These are phyloP conservation scores for Azolla pinnata DNA, from an alignment of 75 land plant species.

Conservation along the genomic window DNA sequence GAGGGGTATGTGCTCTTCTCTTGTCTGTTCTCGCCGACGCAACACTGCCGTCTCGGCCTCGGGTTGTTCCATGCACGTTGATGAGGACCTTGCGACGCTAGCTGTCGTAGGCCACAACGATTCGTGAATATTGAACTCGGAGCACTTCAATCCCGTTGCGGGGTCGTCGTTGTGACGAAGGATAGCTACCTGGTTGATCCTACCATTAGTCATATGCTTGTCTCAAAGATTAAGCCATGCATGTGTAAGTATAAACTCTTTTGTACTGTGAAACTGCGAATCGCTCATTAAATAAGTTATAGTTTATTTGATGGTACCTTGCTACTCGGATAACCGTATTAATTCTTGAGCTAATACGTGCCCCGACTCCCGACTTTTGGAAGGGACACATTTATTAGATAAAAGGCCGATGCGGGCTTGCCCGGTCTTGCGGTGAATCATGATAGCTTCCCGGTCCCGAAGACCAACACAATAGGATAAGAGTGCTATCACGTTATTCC, in stretches of 20 bases:
- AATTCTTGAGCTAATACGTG: slow-evolving; percentile 1
- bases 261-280: too few species aligned
- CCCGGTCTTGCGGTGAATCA: not conserved
- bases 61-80: too few species aligned
- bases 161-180: not conserved
- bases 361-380: not conserved
- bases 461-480: not conserved
- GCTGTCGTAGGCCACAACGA: too few species aligned
- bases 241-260: too few species aligned
- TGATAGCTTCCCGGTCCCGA: slow-evolving; percentile 1
- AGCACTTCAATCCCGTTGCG: too few species aligned
- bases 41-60: too few species aligned
- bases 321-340: slow-evolving; percentile 1
- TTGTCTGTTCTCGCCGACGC: too few species aligned
- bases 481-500: not conserved
- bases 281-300: not conserved
- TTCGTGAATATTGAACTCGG: too few species aligned
- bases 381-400: not conserved
- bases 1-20: too few species aligned
- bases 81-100: too few species aligned
- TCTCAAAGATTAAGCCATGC: not conserved
- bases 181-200: not conserved
- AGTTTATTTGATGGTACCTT: not conserved
- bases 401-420: not conserved
- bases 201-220: not conserved